These are phyloP conservation scores for Tylopilus plumbeoviolaceoides DNA, from an alignment of 768 basidiomycete species.

Conservation along the genomic window DNA sequence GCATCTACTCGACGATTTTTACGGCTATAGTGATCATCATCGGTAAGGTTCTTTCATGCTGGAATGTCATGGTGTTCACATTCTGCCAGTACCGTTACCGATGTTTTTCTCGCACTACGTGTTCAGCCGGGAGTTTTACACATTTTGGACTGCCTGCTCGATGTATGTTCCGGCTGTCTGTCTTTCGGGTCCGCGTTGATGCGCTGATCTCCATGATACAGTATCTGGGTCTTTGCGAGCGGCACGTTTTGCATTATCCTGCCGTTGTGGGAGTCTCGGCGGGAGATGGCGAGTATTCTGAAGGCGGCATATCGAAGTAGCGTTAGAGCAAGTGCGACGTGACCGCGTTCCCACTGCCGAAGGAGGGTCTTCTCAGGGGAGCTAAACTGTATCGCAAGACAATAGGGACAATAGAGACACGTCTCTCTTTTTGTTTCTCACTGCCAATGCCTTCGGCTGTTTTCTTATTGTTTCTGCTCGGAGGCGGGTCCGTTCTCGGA, in stretches of 20 bases:
- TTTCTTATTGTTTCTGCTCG: conserved; percentile 26
- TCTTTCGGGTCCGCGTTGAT: neutral
- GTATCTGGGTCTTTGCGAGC: conserved; percentile 35
- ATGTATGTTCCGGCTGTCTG: conserved; percentile 26
- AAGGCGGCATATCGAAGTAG: conserved; percentile 9
- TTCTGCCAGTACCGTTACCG: conserved; percentile 33
- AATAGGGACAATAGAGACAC: conserved; percentile 23
- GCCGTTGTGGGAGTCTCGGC: conserved; percentile 35
- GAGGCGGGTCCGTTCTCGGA: neutral
- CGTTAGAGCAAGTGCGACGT: neutral
- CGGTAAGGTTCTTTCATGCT: conserved; percentile 16
- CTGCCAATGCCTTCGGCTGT: conserved; percentile 3
- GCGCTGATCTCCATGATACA: conserved; percentile 9
- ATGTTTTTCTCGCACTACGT: conserved; percentile 38
- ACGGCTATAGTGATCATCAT: conserved; percentile 34
- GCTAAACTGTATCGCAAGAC: neutral
- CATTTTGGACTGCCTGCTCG: conserved; percentile 37
- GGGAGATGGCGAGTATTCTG: conserved; percentile 29
- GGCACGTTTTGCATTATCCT: conserved; percentile 37
- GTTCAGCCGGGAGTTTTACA: conserved; percentile 33
- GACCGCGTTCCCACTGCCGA: neutral
- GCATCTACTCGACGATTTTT: conserved; percentile 31
- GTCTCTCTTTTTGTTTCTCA: conserved; percentile 12
- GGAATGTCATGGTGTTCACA: neutral
- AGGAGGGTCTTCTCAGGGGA: neutral